These are phyloP conservation scores for Herpotrichia juniperi DNA, from an alignment of 2,329 filamentous ascomycete species.

Conservation along the genomic window DNA sequence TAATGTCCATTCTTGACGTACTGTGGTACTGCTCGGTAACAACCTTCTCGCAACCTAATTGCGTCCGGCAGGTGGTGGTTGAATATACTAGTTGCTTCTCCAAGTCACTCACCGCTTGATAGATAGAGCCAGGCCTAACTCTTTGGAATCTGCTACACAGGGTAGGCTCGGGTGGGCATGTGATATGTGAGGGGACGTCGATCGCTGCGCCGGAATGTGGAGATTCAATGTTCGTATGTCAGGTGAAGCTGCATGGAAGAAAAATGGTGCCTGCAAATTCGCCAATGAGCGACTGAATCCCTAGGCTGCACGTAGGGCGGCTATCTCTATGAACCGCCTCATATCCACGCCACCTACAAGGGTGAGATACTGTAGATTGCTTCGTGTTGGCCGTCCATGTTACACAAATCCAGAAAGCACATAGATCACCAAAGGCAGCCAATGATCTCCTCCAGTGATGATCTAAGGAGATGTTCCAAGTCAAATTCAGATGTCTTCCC, in stretches of 20 bases:
- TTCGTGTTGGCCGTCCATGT: slow-evolving; percentile 3
- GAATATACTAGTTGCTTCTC: neutral
- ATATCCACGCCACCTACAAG: slow-evolving; percentile 17
- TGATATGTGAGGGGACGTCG: neutral
- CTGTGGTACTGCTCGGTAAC: neutral
- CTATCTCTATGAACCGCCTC: slow-evolving; percentile 19
- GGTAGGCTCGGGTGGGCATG: neutral
- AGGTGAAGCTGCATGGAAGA: slow-evolving; percentile 11
- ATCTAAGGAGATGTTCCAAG: neutral
- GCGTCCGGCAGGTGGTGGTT: neutral
- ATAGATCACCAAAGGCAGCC: neutral
- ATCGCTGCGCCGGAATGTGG: neutral
- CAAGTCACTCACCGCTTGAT: neutral
- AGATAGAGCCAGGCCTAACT: no score
- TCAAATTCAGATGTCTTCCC: neutral
- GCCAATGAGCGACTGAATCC: slow-evolving; percentile 2
- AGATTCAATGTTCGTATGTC: slow-evolving; percentile 1
- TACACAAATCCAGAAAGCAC: neutral
- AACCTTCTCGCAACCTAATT: neutral
- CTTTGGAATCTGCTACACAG: no score
- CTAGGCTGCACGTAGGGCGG: slow-evolving; percentile 18
- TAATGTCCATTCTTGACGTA: neutral
- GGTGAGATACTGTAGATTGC: slow-evolving; percentile 11
- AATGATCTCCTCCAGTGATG: neutral
- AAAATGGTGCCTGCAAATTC: slow-evolving; percentile 11